Evolutionary conservation across 2,329 filamentous ascomycete species (phyloP).

Genomic region (Madurella mycetomatis): DNA sequence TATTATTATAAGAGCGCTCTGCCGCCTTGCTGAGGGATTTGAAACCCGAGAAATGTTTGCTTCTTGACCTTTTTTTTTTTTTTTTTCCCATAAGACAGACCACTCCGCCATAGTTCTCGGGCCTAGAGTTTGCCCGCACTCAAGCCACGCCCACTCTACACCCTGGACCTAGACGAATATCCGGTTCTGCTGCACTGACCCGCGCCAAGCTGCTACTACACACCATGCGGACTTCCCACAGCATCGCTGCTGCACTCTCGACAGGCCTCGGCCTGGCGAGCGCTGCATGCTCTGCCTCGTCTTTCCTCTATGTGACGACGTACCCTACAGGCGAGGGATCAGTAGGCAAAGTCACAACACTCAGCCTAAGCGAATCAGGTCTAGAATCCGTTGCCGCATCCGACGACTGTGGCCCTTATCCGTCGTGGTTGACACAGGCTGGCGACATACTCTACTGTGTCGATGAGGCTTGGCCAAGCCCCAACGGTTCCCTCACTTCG

Average conservation of each 20-base stretch:
- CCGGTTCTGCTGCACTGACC: background rate
- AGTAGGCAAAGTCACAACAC: conserved; percentile 8
- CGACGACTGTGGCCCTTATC: conserved; percentile 47
- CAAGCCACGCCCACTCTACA: background rate
- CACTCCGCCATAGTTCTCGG: background rate
- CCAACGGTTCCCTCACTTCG: conserved; percentile 46
- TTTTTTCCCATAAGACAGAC: background rate
- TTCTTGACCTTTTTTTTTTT: background rate
- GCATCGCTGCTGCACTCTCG: conserved; percentile 12
- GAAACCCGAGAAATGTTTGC: background rate
- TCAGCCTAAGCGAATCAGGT: conserved; percentile 22
- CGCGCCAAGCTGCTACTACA: background rate
- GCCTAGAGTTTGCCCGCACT: no score
- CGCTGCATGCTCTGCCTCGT: conserved; percentile 7
- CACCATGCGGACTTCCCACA: conserved; percentile 14
- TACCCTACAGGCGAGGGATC: conserved; percentile 4
- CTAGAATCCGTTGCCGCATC: conserved; percentile 42
- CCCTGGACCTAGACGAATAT: background rate
- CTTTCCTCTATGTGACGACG: conserved; percentile 12
- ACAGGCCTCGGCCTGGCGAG: conserved; percentile 11
- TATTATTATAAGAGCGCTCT: conserved; percentile 5
- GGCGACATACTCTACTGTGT: conserved; percentile 53
- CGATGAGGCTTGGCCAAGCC: conserved; percentile 49
- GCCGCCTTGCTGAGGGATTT: background rate
- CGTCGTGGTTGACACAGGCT: conserved; percentile 59